phyloP scores from a whole-genome alignment of 2,329 filamentous ascomycete genomes.

The Penicillium fuscoglaucum region DNA sequence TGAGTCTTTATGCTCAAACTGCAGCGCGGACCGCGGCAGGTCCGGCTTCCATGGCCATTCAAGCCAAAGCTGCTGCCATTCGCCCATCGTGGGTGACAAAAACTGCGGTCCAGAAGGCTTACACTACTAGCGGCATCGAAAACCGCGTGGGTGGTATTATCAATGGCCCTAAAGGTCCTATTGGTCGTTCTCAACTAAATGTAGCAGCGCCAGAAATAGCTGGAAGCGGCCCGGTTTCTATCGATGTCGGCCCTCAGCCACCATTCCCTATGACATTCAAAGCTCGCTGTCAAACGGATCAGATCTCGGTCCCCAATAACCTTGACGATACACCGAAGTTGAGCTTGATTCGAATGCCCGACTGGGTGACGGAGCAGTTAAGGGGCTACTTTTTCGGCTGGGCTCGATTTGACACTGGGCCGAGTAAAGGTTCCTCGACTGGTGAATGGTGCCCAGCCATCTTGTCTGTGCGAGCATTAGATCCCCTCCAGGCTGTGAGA shows the following conservation, averaged over 20 bases:
- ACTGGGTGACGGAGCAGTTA: conserved; percentile 56
- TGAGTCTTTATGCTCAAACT: conserved; percentile 46
- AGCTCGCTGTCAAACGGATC: conserved; percentile 16
- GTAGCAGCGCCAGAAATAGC: conserved; percentile 20
- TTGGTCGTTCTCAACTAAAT: conserved; percentile 31
- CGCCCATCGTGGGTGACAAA: conserved; percentile 33
- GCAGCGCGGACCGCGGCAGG: conserved; percentile 26
- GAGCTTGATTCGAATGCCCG: conserved; percentile 54
- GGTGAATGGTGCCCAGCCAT: conserved; percentile 60
- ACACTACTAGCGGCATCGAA: conserved; percentile 33
- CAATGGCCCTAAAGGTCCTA: conserved; percentile 41
- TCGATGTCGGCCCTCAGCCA: conserved; percentile 35
- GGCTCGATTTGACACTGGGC: conserved; percentile 47
- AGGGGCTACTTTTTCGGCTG: conserved; percentile 67
- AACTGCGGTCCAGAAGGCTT: conserved; percentile 36
- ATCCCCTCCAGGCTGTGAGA: conserved; percentile 50
- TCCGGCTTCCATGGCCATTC: conserved; percentile 28
- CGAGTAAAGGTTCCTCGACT: conserved; percentile 35
- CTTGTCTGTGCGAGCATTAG: conserved; percentile 50
- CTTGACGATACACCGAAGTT: conserved; percentile 58
- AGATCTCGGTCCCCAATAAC: conserved; percentile 37
- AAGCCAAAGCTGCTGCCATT: conserved; percentile 29
- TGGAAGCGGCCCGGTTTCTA: conserved; percentile 3
- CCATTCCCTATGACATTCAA: conserved; percentile 35
- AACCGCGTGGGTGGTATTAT: conserved; percentile 30